Conservation (phyloP, 192 early-diverging fungal species). For the Coemansia sp. region DNA sequence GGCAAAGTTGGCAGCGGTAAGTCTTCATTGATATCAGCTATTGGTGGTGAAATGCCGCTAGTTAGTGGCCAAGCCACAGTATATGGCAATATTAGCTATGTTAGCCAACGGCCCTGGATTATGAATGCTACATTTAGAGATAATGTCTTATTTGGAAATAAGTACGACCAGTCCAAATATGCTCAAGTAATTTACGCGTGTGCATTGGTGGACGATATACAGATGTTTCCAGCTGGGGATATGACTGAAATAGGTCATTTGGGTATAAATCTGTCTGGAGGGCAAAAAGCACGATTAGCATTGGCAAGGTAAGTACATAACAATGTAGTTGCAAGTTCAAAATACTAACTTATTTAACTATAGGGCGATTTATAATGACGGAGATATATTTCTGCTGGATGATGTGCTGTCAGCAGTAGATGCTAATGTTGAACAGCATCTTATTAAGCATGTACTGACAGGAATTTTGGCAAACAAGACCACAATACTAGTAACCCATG, state of each 20-base stretch:
- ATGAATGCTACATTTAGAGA: conserved; percentile 43
- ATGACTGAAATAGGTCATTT: conserved; percentile 56
- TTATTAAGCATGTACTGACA: conserved; percentile 23
- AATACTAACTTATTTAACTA: not conserved
- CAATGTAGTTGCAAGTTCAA: not conserved
- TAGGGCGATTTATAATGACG: conserved; percentile 60
- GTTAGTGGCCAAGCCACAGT: conserved; percentile 61
- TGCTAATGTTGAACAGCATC: conserved; percentile 25
- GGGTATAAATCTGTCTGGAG: conserved; percentile 59
- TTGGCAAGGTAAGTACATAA: conserved; percentile 39
- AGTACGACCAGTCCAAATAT: conserved; percentile 20
- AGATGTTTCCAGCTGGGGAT: conserved; percentile 29
- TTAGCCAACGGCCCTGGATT: conserved; percentile 42
- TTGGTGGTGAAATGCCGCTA: conserved; percentile 76
- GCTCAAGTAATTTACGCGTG: conserved; percentile 25
- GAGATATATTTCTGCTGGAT: conserved; percentile 49
- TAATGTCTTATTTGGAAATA: conserved; percentile 38
- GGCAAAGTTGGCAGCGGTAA: conserved; percentile 61
- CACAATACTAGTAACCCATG: conserved; percentile 17
- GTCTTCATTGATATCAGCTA: conserved; percentile 55
- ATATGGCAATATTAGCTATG: conserved; percentile 55
- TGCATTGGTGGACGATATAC: conserved; percentile 21
- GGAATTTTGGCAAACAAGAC: conserved; percentile 17
- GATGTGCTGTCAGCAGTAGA: conserved; percentile 31
- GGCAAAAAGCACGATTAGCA: conserved; percentile 62